These are phyloP conservation scores for Melastoma malabathricum DNA, from an alignment of 345 rosid genomes.

Conservation along the genomic window DNA sequence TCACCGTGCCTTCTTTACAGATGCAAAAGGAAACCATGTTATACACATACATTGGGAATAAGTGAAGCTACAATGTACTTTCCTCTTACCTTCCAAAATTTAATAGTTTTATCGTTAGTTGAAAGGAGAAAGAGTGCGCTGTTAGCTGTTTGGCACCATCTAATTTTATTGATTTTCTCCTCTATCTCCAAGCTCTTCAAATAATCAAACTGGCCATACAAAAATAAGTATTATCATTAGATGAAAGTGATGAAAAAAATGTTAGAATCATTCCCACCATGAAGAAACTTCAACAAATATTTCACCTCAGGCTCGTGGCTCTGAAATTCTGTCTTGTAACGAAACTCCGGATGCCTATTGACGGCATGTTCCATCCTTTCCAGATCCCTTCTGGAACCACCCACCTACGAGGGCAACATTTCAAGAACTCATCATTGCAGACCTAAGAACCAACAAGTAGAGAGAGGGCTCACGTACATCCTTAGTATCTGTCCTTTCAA, in stretches of 20 bases:
- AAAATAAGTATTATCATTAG: neutral
- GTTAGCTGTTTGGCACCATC: constrained; percentile 87
- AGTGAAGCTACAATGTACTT: too few species aligned
- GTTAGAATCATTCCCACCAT: neutral
- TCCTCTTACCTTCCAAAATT: constrained; percentile 72
- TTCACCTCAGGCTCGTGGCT: constrained; percentile 93
- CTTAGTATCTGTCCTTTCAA: constrained; percentile 63
- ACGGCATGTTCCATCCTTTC: constrained; percentile 51
- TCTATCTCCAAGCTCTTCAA: constrained; percentile 97
- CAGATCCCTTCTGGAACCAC: constrained; percentile 47
- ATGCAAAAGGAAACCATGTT: too few species aligned
- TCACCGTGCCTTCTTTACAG: too few species aligned
- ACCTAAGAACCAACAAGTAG: constrained; percentile 3
- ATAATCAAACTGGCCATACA: constrained; percentile 65
- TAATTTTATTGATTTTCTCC: constrained; percentile 91
- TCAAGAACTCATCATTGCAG: constrained; percentile 7
- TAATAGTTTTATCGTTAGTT: constrained; percentile 72
- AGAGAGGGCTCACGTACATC: constrained; percentile 34
- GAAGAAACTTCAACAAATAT: constrained; percentile 3
- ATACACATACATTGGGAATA: too few species aligned
- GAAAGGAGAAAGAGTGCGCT: constrained; percentile 80
- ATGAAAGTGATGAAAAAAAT: constrained; percentile 1
- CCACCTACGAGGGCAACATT: constrained; percentile 27
- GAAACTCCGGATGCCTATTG: constrained; percentile 64
- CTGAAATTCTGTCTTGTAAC: constrained; percentile 87